Base-by-base conservation (phyloP, 192 early-diverging fungal genomes). In the Entrophospora sp. region DNA sequence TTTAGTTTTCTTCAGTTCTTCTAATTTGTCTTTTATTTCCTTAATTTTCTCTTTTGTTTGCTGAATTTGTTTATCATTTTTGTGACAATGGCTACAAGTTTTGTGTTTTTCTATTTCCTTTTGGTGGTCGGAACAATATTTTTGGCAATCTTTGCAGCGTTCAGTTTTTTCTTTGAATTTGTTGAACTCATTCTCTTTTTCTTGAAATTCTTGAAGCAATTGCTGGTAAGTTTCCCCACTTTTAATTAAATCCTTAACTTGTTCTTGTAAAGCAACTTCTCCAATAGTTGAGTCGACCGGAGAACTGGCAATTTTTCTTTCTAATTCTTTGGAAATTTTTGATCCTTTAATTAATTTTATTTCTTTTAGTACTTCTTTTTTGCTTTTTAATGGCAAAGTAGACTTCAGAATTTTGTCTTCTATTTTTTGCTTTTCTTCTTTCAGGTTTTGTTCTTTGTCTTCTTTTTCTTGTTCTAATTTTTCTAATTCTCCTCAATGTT, bases 81-180 rank as follows among this genome's bases (percentile, higher is more conserved):
- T 31, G 24, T 31, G 28, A 14, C 28, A 32, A 2, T 34, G 55
- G n/a, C 5, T 30, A 14, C 55, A 57, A 18, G 2, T 57, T 36
- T 57, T 13, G 16, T 57, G 6, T 36, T 32, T 2, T 3, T 1
- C 28, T 2, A 30, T 57, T 6, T 12, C 55, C 13, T 35, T 8
- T 14, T 57, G 28, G 4, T 3, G 3, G 1, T 57, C 2, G 22
- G 3, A 3, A 57, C 55, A 57, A 57, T 57, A 57, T 57, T 57
- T 57, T 57, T 57, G 55, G 32, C 55, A 57, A 36, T 57, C 55
- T 18, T 57, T 31, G 28, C 55, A 57, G 12, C 14, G 6, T n/a
- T 36, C 16, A 36, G 1, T 57, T 34, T 57, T 31, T 31, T 57
- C 55, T 35, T 34, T 57, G 14, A 57, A 57, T n/a, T 34, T 35